Base-by-base conservation (phyloP, 2,329 filamentous ascomycete species). In the Thyridium curvatum region DNA sequence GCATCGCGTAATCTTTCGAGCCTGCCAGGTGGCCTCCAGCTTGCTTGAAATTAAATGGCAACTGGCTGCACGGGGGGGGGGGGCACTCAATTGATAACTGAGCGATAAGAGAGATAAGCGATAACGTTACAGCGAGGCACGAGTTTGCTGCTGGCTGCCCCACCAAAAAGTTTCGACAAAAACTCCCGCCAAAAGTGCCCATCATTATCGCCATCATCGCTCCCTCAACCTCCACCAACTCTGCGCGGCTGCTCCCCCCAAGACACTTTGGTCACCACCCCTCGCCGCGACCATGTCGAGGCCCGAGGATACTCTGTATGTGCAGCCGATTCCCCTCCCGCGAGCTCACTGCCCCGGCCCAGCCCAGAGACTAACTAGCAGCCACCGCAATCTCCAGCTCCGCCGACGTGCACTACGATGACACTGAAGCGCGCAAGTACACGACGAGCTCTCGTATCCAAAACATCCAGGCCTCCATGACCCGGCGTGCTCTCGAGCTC, bases 341-440 rank as follows among this genome's bases (percentile, higher is more conserved):
- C 29, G 37, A 18, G 33, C 38, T 21, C 40, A 34, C 41, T 39
- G n/a, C 40, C 41, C 39, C 28, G 40, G 43, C 18, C 32, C 6
- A 10, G 10, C 21, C 21, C 21, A 6, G 6, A 26, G 21, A 26
- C 39, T 41, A 37, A 44, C 44, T 7, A 10, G 1, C 1, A 12
- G 36, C 51, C 46, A 43, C 47, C 38, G 30, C 17, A 39, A 40
- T 30, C 40, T 30, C 40, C 60, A 94, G 88, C 59, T 87, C 90
- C 37, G 91, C 93, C 48, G 93, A 98, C 67, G 84, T 97, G 58
- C 94, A 94, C 72, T 98, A 98, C 75, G 84, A 96, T 71, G 91
- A 97, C 68, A 73, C 74, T 62, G 91, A 96, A 72, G 91, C 93
- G 26, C 84, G 86, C 60, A 97, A 97, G 72, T 98, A 98, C 71